These are phyloP conservation scores for Millerozyma acaciae DNA, from an alignment of 805 yeast genomes.

Conservation along the genomic window DNA sequence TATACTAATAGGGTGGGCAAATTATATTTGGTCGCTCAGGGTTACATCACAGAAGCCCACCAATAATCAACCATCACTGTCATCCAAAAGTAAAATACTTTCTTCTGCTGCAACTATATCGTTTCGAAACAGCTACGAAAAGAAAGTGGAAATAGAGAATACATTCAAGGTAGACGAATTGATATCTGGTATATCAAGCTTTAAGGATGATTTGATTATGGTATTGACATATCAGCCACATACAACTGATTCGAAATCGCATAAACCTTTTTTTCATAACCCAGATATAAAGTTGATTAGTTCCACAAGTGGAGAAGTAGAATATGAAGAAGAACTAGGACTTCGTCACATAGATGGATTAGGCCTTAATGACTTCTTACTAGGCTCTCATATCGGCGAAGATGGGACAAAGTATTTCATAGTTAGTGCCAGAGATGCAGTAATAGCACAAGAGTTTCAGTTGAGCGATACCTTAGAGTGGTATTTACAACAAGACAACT, in stretches of 20 bases:
- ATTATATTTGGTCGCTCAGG: slow-evolving; percentile 67
- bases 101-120: slow-evolving; percentile 55
- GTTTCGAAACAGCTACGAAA: slow-evolving; percentile 44
- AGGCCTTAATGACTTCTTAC: slow-evolving; percentile 77
- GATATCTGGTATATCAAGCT: slow-evolving; percentile 76
- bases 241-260: slow-evolving; percentile 14
- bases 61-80: slow-evolving; percentile 14
- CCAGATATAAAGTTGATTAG: slow-evolving; percentile 78
- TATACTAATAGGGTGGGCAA: slow-evolving; percentile 79
- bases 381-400: slow-evolving; percentile 50
- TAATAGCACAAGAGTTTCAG: slow-evolving; percentile 68
- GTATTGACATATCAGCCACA: slow-evolving; percentile 51
- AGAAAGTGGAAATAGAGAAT: slow-evolving; percentile 45
- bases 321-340: slow-evolving; percentile 74
- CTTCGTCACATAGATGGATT: slow-evolving; percentile 52
- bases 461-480: slow-evolving; percentile 69
- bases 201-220: slow-evolving; percentile 66
- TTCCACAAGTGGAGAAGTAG: slow-evolving; percentile 62
- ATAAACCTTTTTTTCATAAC: slow-evolving; percentile 30
- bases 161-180: slow-evolving; percentile 46
- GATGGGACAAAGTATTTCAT: slow-evolving; percentile 52
- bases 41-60: slow-evolving; percentile 28
- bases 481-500: slow-evolving; percentile 55
- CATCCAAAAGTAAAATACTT: slow-evolving; percentile 34
- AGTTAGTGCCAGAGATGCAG: slow-evolving; percentile 78